phyloP scores from a whole-genome alignment of 2,329 filamentous ascomycete species.

The Talaromyces sp. region DNA sequence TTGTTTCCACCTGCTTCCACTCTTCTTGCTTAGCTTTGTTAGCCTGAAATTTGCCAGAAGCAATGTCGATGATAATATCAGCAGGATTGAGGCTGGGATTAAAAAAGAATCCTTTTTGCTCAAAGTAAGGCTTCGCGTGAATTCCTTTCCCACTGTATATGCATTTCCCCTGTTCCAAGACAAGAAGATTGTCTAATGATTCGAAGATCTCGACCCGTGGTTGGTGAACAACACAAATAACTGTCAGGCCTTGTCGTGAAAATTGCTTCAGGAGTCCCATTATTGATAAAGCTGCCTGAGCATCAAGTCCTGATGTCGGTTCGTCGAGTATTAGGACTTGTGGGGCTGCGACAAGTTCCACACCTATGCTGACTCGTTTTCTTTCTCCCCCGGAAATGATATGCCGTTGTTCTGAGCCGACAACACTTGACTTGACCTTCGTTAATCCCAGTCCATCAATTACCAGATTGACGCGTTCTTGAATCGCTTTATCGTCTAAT shows the following conservation, averaged over 20 bases:
- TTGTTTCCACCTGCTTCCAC: too few species aligned
- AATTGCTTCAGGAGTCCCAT: not conserved
- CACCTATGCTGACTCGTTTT: not conserved
- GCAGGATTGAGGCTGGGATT: not conserved
- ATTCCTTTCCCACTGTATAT: not conserved
- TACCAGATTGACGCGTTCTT: too few species aligned
- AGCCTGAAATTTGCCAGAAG: too few species aligned
- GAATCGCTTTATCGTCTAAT: too few species aligned
- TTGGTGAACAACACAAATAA: not conserved
- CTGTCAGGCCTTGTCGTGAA: not conserved
- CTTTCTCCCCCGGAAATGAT: not conserved
- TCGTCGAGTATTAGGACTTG: not conserved
- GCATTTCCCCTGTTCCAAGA: not conserved
- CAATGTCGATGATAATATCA: not conserved
- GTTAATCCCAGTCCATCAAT: too few species aligned
- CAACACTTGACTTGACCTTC: too few species aligned
- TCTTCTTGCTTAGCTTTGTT: too few species aligned
- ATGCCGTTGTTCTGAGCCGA: too few species aligned
- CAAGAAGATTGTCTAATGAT: not conserved
- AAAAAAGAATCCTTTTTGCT: not conserved
- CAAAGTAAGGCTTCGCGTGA: not conserved
- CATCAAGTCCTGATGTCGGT: not conserved
- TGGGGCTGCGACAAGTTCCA: not conserved
- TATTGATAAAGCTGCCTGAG: not conserved
- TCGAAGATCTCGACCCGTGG: not conserved